Evolutionary conservation across 495 filamentous ascomycete genomes (phyloP), one percentile per base, ranked within the genome.

Genomic region (Delitschia confertaspora): DNA sequence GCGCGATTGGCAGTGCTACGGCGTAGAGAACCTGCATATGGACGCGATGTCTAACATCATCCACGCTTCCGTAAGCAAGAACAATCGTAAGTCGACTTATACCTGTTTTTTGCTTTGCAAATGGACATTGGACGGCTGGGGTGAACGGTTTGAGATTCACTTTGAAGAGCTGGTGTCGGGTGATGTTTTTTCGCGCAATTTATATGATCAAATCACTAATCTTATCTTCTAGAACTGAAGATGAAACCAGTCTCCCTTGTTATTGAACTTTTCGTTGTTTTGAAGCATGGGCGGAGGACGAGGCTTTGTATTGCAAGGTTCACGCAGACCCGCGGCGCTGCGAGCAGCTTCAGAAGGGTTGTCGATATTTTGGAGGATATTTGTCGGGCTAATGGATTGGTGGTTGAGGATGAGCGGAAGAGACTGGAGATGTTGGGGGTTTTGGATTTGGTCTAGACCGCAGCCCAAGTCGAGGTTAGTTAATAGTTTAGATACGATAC

Each of bases 251-350:
- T 93, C 6, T 70, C 78, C 13, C 84, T 96, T 56, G 81, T 83
- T 3, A 72, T 76, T 33, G 85, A 95, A 56, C 72, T 96, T 53
- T 88, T 85, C 64, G 83, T 78, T 7, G 76, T 93, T 8, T 80
- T 88, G 23, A 83, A 93, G 60, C 81, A 85, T 49, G 83, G 84
- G 19, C 65, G 65, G 24, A 57, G 59, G 17, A 58, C 59, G 6
- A 46, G 54, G 19, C 71, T 94, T 13, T 80, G 78, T 60, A 74
- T 95, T 31, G 84, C 81, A 18, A 78, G 83, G 11, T 84, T 95
- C 65, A 86, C 81, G 21, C 89, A 94, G 57, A 83, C 88, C 55
- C 76, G 78, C 33, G 91, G 91, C 13, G 86, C 88, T 0, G 88
- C 84, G 1, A 82, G 76, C 39, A 87, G 81, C 21, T 93, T 98